These are phyloP conservation scores for Kwoniella europaea DNA, from an alignment of 768 basidiomycete species.

Conservation along the genomic window DNA sequence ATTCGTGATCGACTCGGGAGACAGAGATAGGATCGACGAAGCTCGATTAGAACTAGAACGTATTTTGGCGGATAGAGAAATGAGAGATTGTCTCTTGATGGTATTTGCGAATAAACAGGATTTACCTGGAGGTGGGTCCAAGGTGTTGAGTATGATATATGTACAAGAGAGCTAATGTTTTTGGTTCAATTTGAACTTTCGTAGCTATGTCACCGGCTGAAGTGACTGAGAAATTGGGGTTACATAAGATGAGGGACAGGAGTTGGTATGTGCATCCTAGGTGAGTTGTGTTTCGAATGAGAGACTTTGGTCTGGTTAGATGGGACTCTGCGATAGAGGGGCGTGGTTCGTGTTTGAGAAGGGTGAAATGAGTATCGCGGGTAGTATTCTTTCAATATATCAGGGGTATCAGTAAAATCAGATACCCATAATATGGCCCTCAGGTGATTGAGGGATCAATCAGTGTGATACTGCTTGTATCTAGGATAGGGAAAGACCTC, in stretches of 20 bases:
- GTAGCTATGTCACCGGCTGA: constrained; percentile 98
- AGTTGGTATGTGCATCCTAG: constrained; percentile 99
- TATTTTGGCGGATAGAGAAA: constrained; percentile 94
- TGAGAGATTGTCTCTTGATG: constrained; percentile 94
- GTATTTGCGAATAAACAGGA: constrained; percentile 99
- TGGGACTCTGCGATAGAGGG: no score
- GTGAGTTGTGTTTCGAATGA: constrained; percentile 61
- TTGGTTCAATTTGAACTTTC: background rate
- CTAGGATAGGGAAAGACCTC: no score
- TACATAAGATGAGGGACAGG: constrained; percentile 93
- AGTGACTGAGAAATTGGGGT: constrained; percentile 93
- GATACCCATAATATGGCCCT: no score
- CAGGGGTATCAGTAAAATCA: no score
- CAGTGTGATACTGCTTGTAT: no score
- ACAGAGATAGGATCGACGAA: constrained; percentile 93
- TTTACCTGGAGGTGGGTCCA: constrained; percentile 81
- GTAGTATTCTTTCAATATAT: no score
- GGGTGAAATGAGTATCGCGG: no score
- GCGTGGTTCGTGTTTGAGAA: no score
- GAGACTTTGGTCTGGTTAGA: background rate
- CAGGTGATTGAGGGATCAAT: no score
- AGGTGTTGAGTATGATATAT: no score
- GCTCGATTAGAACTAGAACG: constrained; percentile 93
- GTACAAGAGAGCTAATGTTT: background rate
- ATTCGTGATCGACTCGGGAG: constrained; percentile 96